Conservation (phyloP, 202 grass and related monocot genomes). For the Saccharum hybrid region DNA sequence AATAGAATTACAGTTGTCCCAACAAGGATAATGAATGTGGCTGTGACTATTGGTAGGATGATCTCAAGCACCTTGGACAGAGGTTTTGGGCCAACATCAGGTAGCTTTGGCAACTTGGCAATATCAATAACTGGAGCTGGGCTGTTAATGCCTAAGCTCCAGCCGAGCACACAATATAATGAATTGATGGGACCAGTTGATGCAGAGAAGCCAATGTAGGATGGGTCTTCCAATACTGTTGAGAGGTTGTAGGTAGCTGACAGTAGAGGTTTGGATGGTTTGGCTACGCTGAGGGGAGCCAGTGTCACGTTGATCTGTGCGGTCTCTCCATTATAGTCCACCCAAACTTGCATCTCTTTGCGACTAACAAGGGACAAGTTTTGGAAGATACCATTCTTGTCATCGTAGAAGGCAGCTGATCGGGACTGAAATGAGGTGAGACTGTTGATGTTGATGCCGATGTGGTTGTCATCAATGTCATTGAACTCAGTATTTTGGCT, state of each 20-base stretch:
- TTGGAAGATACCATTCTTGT: slow-evolving; percentile 13
- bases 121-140: slow-evolving; percentile 2
- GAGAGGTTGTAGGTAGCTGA: slow-evolving; percentile 36
- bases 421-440: not conserved
- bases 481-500: slow-evolving; percentile 21
- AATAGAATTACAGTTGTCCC: not conserved
- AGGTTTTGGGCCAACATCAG: not conserved
- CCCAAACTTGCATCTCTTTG: slow-evolving; percentile 41
- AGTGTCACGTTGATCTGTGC: slow-evolving; percentile 39
- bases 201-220: slow-evolving; percentile 40
- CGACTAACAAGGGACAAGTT: slow-evolving; percentile 28
- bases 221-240: slow-evolving; percentile 12
- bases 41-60: slow-evolving; percentile 4
- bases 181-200: slow-evolving; percentile 40
- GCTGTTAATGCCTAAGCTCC: slow-evolving; percentile 34
- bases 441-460: slow-evolving; percentile 45
- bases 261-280: slow-evolving; percentile 25
- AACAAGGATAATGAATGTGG: not conserved
- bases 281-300: slow-evolving; percentile 15
- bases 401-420: slow-evolving; percentile 8
- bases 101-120: slow-evolving; percentile 33
- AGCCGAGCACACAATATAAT: slow-evolving; percentile 36
- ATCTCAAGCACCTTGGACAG: slow-evolving; percentile 1
- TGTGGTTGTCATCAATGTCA: slow-evolving; percentile 47
- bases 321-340: slow-evolving; percentile 27